Evolutionary conservation across 441 rosid species (phyloP), one percentile per base, ranked within the genome.

Genomic region (Theobroma grandiflorum): DNA sequence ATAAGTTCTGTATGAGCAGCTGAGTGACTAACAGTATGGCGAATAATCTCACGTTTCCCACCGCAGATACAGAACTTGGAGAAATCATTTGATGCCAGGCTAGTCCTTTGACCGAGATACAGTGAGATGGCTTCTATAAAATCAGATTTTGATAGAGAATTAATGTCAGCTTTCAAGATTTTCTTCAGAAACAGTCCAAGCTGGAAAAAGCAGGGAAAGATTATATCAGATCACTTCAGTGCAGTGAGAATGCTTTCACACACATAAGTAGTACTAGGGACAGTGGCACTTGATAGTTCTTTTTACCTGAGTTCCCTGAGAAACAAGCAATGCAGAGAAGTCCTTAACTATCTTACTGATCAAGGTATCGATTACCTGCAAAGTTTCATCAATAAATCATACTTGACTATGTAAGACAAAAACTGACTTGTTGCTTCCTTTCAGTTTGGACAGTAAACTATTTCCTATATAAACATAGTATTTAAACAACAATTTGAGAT

Each of bases 221-320:
- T 59, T 55, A 53, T 10, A 74, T 63, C 8, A 64, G 43, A 76
- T 22, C 53, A 50, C 31, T 52, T 26, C 42, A 3, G 16, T 22
- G 4, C 33, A 68, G 65, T 37, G 69, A 65, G 65, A 50, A 55
- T 18, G 33, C 18, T n/a, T 67, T n/a, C 62, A 6, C 16, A 50
- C 50, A 31, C 57, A 22, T 43, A 49, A 45, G 11, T 33, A 52
- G 53, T 43, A 76, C 72, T 38, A 26, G 53, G 31, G 59, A 50
- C 33, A 12, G 4, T 72, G 63, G 35, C 4, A 52, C 69, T 40
- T n/a, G 64, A 72, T 10, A 81, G 58, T 37, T 76, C 40, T 18
- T 16, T 35, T 38, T 90, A 94, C 99, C 97, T 93, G 96, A 72
- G 90, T 90, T 80, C 98, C 96, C 79, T 93, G 98, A 80, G 99